Conservation (phyloP, 2,329 filamentous ascomycete genomes). For the Phialocephala sp. region DNA sequence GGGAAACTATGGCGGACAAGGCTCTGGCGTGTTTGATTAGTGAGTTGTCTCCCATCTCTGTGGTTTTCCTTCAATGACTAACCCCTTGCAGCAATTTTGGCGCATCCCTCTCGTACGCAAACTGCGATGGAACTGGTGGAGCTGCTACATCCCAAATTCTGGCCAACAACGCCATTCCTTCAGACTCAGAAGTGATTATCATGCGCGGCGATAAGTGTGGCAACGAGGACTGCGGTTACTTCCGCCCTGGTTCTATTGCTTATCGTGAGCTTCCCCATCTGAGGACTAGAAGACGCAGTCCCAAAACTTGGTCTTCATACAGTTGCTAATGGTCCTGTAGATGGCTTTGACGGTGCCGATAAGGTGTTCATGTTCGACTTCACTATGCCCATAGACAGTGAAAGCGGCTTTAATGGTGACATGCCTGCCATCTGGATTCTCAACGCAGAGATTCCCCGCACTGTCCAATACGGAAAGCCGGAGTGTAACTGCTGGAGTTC, state of each 20-base stretch:
- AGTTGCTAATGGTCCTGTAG: not conserved
- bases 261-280: conserved; percentile 49
- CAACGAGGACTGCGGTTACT: conserved; percentile 52
- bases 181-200: conserved; percentile 56
- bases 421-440: conserved; percentile 80
- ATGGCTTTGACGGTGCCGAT: conserved; percentile 72
- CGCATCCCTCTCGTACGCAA: conserved; percentile 62
- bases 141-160: conserved; percentile 55
- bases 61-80: not conserved
- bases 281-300: not conserved
- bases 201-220: conserved; percentile 57
- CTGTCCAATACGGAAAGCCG: conserved; percentile 67
- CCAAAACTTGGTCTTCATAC: conserved; percentile 45
- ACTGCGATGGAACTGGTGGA: conserved; percentile 52
- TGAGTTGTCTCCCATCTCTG: conserved; percentile 39
- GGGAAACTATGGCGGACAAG: conserved; percentile 60
- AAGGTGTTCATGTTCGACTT: conserved; percentile 79
- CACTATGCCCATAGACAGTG: conserved; percentile 68
- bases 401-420: conserved; percentile 60
- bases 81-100: conserved; percentile 52
- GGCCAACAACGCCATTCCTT: conserved; percentile 53
- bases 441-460: conserved; percentile 74
- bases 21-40: conserved; percentile 60
- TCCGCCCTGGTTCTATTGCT: conserved; percentile 54
- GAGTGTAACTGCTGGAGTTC: conserved; percentile 74